Base-by-base conservation (phyloP, 148 eudicot genomes). In the Arbutus unedo region DNA sequence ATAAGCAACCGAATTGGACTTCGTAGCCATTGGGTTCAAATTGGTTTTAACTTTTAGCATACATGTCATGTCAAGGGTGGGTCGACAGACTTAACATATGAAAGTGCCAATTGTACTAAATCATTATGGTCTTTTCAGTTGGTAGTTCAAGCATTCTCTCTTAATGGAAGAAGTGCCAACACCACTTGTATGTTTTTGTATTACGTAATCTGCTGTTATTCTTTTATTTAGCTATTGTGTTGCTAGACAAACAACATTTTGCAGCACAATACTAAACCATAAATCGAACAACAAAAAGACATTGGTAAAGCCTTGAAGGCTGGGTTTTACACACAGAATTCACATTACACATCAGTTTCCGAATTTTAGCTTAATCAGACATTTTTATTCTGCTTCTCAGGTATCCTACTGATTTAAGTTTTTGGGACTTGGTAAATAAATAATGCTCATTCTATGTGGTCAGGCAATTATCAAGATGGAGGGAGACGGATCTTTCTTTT, bases 381-480 rank as follows among this genome's bases (percentile, higher is more conserved):
- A 4, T 53, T 50, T 72, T 55, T 31, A 49, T 38, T 74, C 45
- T 18, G n/a, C 60, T 73, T 2, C 5, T 13, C 75, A 66, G 78
- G 74, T 18, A 74, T 84, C 48, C 56, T 74, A 56, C 78, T 76
- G 66, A 23, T 70, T 83, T 80, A 21, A 48, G 64, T 68, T 51
- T 13, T 49, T 60, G 54, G 50, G 5, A 38, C 47, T 68, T 68
- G 6, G 48, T 10, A 13, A 14, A 64, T 64, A 49, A 14, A 2
- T 68, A 41, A 43, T 44, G 23, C 59, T 50, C 51, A 9, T 51
- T 84, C 13, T 82, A 64, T 71, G 47, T 88, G 16, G 82, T 68
- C 85, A 94, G 98, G 99, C 94, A 80, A 83, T 87, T 71, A 88
- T 96, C 83, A 93, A 91, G 92, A 87, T 96, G 97, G 95, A 90